Evolutionary conservation across 306 rosid species (phyloP).

Genomic region (Pachyrhizus erosus): DNA sequence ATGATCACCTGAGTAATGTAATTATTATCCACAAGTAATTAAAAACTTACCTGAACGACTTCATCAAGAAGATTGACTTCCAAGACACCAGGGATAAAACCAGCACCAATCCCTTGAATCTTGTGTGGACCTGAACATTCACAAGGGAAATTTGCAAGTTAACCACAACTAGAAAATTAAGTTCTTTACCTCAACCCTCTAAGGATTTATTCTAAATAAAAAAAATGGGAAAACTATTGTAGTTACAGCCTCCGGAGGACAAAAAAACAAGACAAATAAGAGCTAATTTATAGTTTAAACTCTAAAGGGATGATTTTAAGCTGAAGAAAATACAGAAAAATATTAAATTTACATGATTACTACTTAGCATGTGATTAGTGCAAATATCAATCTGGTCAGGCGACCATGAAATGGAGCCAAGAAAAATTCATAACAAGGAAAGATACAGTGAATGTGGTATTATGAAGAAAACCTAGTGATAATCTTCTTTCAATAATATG

Average conservation of each 20-base stretch:
- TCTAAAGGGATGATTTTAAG: constrained; percentile 1
- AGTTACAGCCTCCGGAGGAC: neutral
- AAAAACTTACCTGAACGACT: constrained; percentile 68
- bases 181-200: neutral
- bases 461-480: neutral
- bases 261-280: constrained; percentile 15
- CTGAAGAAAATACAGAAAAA: neutral
- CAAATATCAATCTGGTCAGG: constrained; percentile 24
- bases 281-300: neutral
- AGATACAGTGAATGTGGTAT: neutral
- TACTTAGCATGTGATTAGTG: neutral
- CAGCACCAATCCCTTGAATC: constrained; percentile 96
- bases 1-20: neutral
- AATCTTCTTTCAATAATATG: constrained; percentile 16
- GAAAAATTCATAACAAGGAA: neutral
- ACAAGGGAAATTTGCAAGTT: constrained; percentile 26
- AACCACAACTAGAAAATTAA: constrained; percentile 24
- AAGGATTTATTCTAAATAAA: constrained; percentile 10
- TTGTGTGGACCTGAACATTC: constrained; percentile 79
- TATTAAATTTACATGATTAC: constrained; percentile 6
- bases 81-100: constrained; percentile 82
- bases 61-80: constrained; percentile 73
- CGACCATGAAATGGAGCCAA: constrained; percentile 21
- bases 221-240: neutral
- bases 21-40: constrained; percentile 28